These are phyloP conservation scores for Akanthomyces lecanii DNA, from an alignment of 2,329 filamentous ascomycete genomes.

Conservation along the genomic window DNA sequence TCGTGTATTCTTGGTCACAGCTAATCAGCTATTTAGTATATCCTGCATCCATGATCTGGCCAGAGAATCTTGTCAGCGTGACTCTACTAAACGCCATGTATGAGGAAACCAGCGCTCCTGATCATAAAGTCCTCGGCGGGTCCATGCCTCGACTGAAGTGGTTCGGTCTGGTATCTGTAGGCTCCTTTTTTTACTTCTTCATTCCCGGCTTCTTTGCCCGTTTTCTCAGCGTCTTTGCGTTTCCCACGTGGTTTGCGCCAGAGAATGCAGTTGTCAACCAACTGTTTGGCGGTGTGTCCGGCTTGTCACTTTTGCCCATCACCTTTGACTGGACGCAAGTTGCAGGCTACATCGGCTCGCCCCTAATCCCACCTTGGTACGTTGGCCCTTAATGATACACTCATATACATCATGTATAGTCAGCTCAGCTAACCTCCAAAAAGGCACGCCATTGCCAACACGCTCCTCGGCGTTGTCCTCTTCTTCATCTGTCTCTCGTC, in stretches of 20 bases:
- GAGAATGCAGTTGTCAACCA: slow-evolving; percentile 67
- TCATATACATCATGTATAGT: background rate
- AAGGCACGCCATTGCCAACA: slow-evolving; percentile 69
- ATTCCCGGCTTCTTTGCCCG: slow-evolving; percentile 66
- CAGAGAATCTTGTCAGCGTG: slow-evolving; percentile 60
- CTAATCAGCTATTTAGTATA: slow-evolving; percentile 41
- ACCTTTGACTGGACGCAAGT: slow-evolving; percentile 76
- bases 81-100: slow-evolving; percentile 71
- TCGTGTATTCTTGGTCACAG: background rate
- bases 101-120: slow-evolving; percentile 49
- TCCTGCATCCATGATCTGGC: slow-evolving; percentile 72
- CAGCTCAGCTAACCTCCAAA: background rate
- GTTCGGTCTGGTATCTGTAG: slow-evolving; percentile 55
- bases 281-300: slow-evolving; percentile 65
- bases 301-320: slow-evolving; percentile 64
- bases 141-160: slow-evolving; percentile 61
- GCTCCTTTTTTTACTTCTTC: slow-evolving; percentile 62
- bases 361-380: slow-evolving; percentile 65
- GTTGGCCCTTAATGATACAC: slow-evolving; percentile 16
- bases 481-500: slow-evolving; percentile 61
- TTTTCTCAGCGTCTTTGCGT: slow-evolving; percentile 66
- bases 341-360: slow-evolving; percentile 63
- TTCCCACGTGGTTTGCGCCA: slow-evolving; percentile 68
- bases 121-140: slow-evolving; percentile 56
- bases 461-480: slow-evolving; percentile 59